Base-by-base conservation (phyloP, 1,139 yeast species). In the Suhomyces terraborum region DNA sequence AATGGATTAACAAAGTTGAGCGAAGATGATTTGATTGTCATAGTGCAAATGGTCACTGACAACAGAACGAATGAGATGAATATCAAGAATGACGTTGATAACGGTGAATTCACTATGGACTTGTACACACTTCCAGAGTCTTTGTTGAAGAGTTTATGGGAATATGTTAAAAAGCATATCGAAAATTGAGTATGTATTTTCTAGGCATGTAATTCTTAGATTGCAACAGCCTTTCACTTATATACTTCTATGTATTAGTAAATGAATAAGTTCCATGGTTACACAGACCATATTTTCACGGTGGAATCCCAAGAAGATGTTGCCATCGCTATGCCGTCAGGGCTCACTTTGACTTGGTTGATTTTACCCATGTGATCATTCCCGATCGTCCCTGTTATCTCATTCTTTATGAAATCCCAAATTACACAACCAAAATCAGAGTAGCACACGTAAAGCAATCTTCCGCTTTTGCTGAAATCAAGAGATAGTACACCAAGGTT, bases 61-160 rank as follows among this genome's bases (percentile, higher is more conserved):
- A 93, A 93, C 67, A 82, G 88, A 64, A 89, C 98, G 13, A 83
- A 88, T 36, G 98, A 93, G 44, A 93, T 93, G 96, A 89, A 87
- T 65, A 87, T 93, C 57, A 89, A 91, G 62, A 93, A 93, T 65
- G 96, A 93, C 60, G 91, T 88, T 38, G 98, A 91, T 50, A 94
- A 88, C 56, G 98, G 98, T 37, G 98, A 93, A 69, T 93, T 93
- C 64, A 91, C 95, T 45, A 88, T 93, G 87, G 98, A 93, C 66
- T 75, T 93, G 55, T 91, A 82, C 64, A 91, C 98, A 32, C 75
- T 93, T 54, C 98, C 98, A 16, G 98, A 91, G 61, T 82, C 88
- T 31, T 74, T 93, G 61, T 78, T 93, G 64, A 88, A 86, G 67
- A 87, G 95, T 75, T 75, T 93, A 64, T 89, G 95, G 95, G 98